Evolutionary conservation across 441 rosid species (phyloP).

Genomic region (Viola pubescens): DNA sequence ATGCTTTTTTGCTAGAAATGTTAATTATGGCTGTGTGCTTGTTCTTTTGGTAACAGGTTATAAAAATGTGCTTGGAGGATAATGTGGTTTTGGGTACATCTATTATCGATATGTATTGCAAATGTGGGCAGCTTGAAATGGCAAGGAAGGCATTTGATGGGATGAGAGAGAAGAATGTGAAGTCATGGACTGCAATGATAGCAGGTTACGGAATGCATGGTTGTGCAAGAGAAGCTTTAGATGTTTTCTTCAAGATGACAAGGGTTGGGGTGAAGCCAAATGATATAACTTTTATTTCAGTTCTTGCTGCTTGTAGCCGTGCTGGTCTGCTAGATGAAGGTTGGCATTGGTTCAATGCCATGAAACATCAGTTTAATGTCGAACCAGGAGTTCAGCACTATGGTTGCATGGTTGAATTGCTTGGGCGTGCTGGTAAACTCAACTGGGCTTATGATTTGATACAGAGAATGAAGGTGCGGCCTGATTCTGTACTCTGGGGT

Average conservation of each 20-base stretch:
- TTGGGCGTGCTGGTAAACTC: slow-evolving; percentile 72
- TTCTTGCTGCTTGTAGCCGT: slow-evolving; percentile 73
- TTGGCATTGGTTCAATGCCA: slow-evolving; percentile 63
- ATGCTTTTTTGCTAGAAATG: not conserved
- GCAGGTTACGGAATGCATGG: slow-evolving; percentile 87
- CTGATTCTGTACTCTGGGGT: slow-evolving; percentile 73
- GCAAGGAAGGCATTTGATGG: slow-evolving; percentile 53
- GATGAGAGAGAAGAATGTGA: slow-evolving; percentile 56
- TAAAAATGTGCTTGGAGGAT: slow-evolving; percentile 57
- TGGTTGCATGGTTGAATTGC: slow-evolving; percentile 86
- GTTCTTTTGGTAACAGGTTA: slow-evolving; percentile 35
- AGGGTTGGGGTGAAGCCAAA: slow-evolving; percentile 51
- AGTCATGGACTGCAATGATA: slow-evolving; percentile 80
- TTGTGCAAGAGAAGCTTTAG: slow-evolving; percentile 55
- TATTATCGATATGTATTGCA: slow-evolving; percentile 76
- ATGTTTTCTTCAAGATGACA: slow-evolving; percentile 57
- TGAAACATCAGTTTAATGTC: slow-evolving; percentile 45
- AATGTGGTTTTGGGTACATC: slow-evolving; percentile 61
- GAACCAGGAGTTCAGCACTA: slow-evolving; percentile 81
- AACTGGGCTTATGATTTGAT: slow-evolving; percentile 55
- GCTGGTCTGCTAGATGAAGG: slow-evolving; percentile 73
- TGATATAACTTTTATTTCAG: slow-evolving; percentile 67
- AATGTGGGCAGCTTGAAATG: slow-evolving; percentile 62
- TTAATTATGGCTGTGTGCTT: not conserved
- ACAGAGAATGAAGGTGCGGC: slow-evolving; percentile 50